These are phyloP conservation scores for Rhinocladiella similis DNA, from an alignment of 2,329 filamentous ascomycete genomes.

Conservation along the genomic window DNA sequence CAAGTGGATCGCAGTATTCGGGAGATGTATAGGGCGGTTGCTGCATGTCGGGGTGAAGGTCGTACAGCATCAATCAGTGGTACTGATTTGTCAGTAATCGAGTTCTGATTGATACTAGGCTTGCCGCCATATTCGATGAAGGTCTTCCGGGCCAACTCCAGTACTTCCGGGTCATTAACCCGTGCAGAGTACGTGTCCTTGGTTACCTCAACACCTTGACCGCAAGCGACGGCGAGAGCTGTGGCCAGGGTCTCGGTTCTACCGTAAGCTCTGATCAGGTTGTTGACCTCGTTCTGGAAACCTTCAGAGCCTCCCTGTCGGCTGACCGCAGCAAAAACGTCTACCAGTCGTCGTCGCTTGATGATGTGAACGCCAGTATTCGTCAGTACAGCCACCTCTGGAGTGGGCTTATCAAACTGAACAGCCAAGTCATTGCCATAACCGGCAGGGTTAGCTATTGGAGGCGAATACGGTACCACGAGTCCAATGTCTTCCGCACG, in stretches of 20 bases:
- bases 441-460: slow-evolving; percentile 66
- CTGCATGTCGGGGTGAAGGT: slow-evolving; percentile 86
- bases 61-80: slow-evolving; percentile 78
- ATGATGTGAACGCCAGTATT: slow-evolving; percentile 88
- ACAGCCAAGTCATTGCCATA: slow-evolving; percentile 95
- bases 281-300: slow-evolving; percentile 76
- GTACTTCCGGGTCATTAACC: slow-evolving; percentile 77
- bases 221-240: slow-evolving; percentile 90
- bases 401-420: slow-evolving; percentile 82
- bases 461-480: slow-evolving; percentile 71
- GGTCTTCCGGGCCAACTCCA: slow-evolving; percentile 79
- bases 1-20: slow-evolving; percentile 87
- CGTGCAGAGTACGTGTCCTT: slow-evolving; percentile 67
- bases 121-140: slow-evolving; percentile 94
- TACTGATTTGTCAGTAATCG: slow-evolving; percentile 58
- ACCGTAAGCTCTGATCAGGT: slow-evolving; percentile 83
- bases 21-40: slow-evolving; percentile 82
- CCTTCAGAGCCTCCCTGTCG: slow-evolving; percentile 74
- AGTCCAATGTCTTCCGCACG: slow-evolving; percentile 76
- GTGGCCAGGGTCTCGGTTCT: slow-evolving; percentile 86
- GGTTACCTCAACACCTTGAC: slow-evolving; percentile 81
- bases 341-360: slow-evolving; percentile 78
- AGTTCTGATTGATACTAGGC: slow-evolving; percentile 78
- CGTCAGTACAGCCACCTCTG: slow-evolving; percentile 87
- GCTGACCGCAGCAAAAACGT: slow-evolving; percentile 84